A percentile compares a stretch with the other conserved stretches of the same genome.
phyloP scores from a whole-genome alignment of 192 early-diverging fungal species.

The Gonapodya prolifera region DNA sequence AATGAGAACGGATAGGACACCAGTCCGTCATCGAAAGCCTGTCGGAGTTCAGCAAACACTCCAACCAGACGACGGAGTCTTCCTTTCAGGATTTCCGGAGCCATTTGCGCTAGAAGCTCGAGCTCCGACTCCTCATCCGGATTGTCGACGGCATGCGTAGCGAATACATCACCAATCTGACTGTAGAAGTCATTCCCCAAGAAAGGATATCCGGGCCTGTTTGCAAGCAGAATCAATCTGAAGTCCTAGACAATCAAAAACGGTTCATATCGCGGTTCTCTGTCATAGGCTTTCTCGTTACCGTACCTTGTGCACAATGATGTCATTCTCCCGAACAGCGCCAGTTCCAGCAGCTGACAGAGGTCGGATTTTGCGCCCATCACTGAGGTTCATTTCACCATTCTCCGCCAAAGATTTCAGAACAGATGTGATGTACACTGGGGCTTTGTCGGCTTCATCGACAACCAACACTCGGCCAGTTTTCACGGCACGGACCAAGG shows the following conservation, averaged over 20 bases:
- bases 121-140: conserved; percentile 61
- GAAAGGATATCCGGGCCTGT: conserved; percentile 64
- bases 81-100: conserved; percentile 53
- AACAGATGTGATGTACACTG: conserved; percentile 63
- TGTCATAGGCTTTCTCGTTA: conserved; percentile 18
- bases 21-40: conserved; percentile 56
- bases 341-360: conserved; percentile 3
- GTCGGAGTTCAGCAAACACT: conserved; percentile 60
- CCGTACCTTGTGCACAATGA: conserved; percentile 30
- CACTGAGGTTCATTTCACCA: conserved; percentile 63
- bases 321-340: background rate
- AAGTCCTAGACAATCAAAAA: conserved; percentile 31
- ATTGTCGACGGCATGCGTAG: conserved; percentile 57
- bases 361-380: conserved; percentile 53
- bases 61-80: conserved; percentile 43
- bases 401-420: conserved; percentile 59
- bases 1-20: conserved; percentile 71
- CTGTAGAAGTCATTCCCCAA: conserved; percentile 72
- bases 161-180: conserved; percentile 65
- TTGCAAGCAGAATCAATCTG: conserved; percentile 71
- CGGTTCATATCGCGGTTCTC: too few relatives aligned
- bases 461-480: conserved; percentile 54
- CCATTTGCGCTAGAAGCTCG: conserved; percentile 50
- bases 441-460: conserved; percentile 78
- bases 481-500: conserved; percentile 37